Percentiles rank a stretch among this genome's conserved stretches.
These are phyloP conservation scores for Boletus coccyginus DNA, from an alignment of 768 basidiomycete genomes.

Conservation along the genomic window DNA sequence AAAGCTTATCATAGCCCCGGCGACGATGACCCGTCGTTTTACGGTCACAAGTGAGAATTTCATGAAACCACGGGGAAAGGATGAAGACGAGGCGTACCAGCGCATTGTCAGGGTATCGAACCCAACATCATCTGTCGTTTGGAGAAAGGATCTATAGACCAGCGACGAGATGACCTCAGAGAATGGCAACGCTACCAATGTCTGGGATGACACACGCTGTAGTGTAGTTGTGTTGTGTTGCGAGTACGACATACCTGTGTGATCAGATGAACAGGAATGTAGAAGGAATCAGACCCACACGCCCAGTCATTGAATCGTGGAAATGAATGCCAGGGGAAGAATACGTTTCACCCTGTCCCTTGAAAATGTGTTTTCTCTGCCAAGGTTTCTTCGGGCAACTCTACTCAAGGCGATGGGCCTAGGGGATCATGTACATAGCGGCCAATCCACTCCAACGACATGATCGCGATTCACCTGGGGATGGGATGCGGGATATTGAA, in stretches of 20 bases:
- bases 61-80: no score
- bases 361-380: no score
- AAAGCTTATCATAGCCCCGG: constrained; percentile 51
- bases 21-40: no score
- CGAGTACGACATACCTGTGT: constrained; percentile 40
- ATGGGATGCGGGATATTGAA: constrained; percentile 46
- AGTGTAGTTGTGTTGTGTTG: neutral
- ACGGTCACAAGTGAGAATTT: no score
- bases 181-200: constrained; percentile 51
- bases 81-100: no score
- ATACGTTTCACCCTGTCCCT: no score
- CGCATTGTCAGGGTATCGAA: no score
- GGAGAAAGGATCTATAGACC: constrained; percentile 52
- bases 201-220: constrained; percentile 46
- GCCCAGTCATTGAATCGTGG: no score
- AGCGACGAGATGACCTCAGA: constrained; percentile 58
- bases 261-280: constrained; percentile 10
- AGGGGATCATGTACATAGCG: neutral
- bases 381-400: no score
- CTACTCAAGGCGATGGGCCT: constrained; percentile 29
- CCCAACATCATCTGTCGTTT: constrained; percentile 35
- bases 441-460: neutral
- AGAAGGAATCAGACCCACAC: no score
- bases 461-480: constrained; percentile 32
- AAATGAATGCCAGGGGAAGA: no score